phyloP scores from a whole-genome alignment of 257 asterid species.

The Eucommia ulmoides region DNA sequence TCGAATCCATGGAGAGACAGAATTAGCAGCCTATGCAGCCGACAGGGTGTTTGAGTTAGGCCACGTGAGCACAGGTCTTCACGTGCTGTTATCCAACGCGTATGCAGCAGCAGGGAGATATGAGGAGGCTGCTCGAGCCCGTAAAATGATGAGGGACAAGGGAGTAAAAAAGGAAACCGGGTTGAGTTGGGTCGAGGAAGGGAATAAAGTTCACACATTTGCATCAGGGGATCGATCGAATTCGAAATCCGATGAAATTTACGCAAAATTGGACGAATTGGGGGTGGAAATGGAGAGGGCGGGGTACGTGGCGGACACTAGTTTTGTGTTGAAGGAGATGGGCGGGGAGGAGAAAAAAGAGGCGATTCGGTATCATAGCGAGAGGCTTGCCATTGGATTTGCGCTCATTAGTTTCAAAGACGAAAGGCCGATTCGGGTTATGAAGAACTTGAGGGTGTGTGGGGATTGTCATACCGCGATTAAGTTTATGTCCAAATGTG shows the following conservation, averaged over 20 bases:
- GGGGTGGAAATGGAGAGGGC: constrained; percentile 42
- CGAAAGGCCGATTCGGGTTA: constrained; percentile 54
- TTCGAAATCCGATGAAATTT: constrained; percentile 38
- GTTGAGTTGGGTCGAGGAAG: constrained; percentile 86
- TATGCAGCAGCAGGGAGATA: constrained; percentile 75
- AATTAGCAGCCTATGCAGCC: constrained; percentile 69
- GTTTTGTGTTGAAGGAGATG: constrained; percentile 42
- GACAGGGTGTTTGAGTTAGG: constrained; percentile 60
- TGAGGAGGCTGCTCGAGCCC: constrained; percentile 79
- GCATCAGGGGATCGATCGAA: constrained; percentile 65
- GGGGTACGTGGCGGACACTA: constrained; percentile 68
- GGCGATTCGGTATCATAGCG: constrained; percentile 64
- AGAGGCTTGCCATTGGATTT: constrained; percentile 82
- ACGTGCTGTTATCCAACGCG: constrained; percentile 57
- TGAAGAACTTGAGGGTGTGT: constrained; percentile 80
- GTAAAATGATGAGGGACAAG: constrained; percentile 57
- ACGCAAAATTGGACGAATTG: constrained; percentile 48
- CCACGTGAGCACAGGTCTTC: constrained; percentile 60
- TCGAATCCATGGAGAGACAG: constrained; percentile 45
- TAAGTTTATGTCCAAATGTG: constrained; percentile 56
- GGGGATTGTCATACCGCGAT: constrained; percentile 82
- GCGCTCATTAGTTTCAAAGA: constrained; percentile 52
- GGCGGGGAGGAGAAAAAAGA: constrained; percentile 51
- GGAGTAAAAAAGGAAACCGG: constrained; percentile 87
- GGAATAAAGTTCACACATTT: constrained; percentile 61